These are phyloP conservation scores for Aspergillus panamensis DNA, from an alignment of 495 filamentous ascomycete species.

Conservation along the genomic window DNA sequence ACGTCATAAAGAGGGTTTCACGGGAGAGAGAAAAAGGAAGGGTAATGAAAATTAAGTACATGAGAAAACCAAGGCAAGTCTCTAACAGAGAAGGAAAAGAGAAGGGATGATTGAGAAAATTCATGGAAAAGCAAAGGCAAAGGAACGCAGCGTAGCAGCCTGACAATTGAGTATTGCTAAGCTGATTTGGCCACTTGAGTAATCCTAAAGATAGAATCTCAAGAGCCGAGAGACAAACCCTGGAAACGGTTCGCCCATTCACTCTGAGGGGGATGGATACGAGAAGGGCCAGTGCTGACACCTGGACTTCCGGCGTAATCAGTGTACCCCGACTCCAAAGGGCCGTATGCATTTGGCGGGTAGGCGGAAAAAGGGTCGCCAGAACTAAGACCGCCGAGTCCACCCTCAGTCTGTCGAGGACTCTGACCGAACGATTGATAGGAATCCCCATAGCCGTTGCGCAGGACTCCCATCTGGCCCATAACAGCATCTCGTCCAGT, in stretches of 20 bases:
- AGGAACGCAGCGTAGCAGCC: neutral
- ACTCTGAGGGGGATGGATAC: slow-evolving; percentile 35
- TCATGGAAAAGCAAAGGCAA: neutral
- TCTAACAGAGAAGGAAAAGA: slow-evolving; percentile 11
- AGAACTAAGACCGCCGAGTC: slow-evolving; percentile 23
- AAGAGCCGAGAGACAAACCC: slow-evolving; percentile 51
- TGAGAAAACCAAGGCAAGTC: slow-evolving; percentile 1
- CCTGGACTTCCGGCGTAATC: slow-evolving; percentile 31
- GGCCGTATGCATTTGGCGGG: slow-evolving; percentile 28
- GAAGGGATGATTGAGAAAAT: slow-evolving; percentile 2
- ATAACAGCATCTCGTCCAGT: slow-evolving; percentile 29
- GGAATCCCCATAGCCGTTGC: slow-evolving; percentile 35
- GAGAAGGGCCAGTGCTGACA: slow-evolving; percentile 27
- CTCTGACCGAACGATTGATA: slow-evolving; percentile 38
- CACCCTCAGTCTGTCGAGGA: slow-evolving; percentile 30
- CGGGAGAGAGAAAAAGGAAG: slow-evolving; percentile 4
- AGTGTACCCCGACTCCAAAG: slow-evolving; percentile 33
- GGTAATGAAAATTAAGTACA: slow-evolving; percentile 9
- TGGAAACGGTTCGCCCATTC: slow-evolving; percentile 50
- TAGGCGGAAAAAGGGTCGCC: slow-evolving; percentile 40
- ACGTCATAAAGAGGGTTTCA: slow-evolving; percentile 16
- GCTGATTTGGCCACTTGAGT: neutral
- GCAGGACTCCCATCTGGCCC: slow-evolving; percentile 35
- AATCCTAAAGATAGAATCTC: slow-evolving; percentile 9
- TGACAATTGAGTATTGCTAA: neutral